Base-by-base conservation (phyloP, 805 yeast genomes). In the Candida manassasensis region DNA sequence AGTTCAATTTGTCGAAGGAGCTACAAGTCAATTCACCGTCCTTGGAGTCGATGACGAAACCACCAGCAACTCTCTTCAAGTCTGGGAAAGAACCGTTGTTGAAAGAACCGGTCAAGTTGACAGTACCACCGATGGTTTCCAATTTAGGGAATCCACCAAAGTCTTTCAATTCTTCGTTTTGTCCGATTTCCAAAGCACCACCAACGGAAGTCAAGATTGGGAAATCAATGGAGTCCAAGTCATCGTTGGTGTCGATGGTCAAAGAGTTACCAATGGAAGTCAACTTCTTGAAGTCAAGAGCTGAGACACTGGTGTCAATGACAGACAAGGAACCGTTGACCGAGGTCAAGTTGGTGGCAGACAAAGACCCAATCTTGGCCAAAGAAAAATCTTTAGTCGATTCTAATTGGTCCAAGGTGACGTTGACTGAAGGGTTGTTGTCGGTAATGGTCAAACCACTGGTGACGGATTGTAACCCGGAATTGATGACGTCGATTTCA, bases 111-210 rank as follows among this genome's bases (percentile, higher is more conserved):
- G 63, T 65, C 47, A 90, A 66, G 59, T 71, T 72, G 48, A 90
- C 78, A 52, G 97, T 93, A 76, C 98, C 97, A 58, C 84, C 85
- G 53, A 90, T 77, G 41, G 84, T 63, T 59, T 71, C 64, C 55
- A 93, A 73, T 47, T 71, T 57, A 50, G 80, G 79, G 78, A 93
- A 85, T 58, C 87, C 90, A 40, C 71, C 70, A 57, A 90, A 70
- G 39, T 72, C 52, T 33, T 58, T 62, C 59, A 90, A 79, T 37
- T 73, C 63, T 47, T 85, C 68, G 83, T 93, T 93, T 79, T 88
- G 86, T 45, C 84, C 78, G 57, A 93, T 70, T 53, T 76, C 81
- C 63, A 93, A 84, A 65, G 96, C 98, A 77, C 98, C 97, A 61
- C 90, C 94, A 53, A 93, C 70, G 33, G 74, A 46, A 43, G 79